Conservation (phyloP, 768 basidiomycete genomes). For the Russula sp. region DNA sequence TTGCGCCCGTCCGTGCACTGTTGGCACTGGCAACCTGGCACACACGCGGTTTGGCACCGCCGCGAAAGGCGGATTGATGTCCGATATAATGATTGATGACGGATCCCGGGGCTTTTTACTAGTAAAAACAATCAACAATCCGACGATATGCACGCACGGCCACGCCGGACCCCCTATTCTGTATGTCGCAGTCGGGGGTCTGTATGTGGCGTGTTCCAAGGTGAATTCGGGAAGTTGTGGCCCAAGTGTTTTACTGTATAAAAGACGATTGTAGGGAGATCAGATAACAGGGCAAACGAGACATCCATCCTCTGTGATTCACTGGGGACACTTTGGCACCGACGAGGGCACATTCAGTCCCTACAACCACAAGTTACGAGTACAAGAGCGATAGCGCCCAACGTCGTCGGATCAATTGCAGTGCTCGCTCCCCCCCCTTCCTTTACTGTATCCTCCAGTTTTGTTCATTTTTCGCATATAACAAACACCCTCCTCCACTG, state of each 20-base stretch:
- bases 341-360: too few relatives aligned
- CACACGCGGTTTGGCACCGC: not conserved
- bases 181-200: not conserved
- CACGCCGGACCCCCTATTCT: not conserved
- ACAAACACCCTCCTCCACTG: not conserved
- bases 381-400: constrained; percentile 20
- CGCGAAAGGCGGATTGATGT: not conserved
- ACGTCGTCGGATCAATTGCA: constrained; percentile 24
- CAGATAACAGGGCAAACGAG: constrained; percentile 22
- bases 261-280: constrained; percentile 12
- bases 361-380: not conserved
- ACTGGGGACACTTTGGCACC: not conserved
- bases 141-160: too few relatives aligned
- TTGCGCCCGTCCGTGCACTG: not conserved
- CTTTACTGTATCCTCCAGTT: not conserved
- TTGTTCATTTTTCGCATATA: constrained; percentile 20
- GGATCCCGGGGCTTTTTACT: not conserved
- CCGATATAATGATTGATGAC: not conserved
- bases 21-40: not conserved
- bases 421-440: not conserved
- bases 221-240: constrained; percentile 14
- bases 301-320: not conserved
- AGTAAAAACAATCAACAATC: too few relatives aligned
- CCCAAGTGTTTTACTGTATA: not conserved
- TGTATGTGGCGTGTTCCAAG: constrained; percentile 4